These are phyloP conservation scores for Schizopora paradoxa DNA, from an alignment of 1,284 basidiomycete species.

Conservation along the genomic window DNA sequence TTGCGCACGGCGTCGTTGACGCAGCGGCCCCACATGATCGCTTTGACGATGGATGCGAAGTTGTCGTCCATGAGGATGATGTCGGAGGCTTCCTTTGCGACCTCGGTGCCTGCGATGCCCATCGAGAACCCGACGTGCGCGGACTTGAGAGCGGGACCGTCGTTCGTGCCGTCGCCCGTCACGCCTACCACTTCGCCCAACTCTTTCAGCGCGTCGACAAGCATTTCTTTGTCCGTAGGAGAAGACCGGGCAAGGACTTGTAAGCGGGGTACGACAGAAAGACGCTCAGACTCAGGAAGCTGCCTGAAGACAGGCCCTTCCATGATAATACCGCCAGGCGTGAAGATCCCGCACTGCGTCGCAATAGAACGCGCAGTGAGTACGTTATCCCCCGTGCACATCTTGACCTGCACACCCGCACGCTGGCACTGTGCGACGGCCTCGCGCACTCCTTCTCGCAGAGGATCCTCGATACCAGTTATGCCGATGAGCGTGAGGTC, in stretches of 20 bases:
- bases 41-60: slow-evolving; percentile 92
- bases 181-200: slow-evolving; percentile 95
- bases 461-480: slow-evolving; percentile 93
- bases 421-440: slow-evolving; percentile 83
- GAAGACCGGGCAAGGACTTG: slow-evolving; percentile 92
- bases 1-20: slow-evolving; percentile 97
- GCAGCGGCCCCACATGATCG: slow-evolving; percentile 98
- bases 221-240: slow-evolving; percentile 92
- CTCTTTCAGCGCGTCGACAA: slow-evolving; percentile 85
- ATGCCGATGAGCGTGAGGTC: slow-evolving; percentile 86
- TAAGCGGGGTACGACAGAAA: slow-evolving; percentile 63
- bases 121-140: slow-evolving; percentile 95
- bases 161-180: slow-evolving; percentile 98
- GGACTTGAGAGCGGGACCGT: slow-evolving; percentile 94
- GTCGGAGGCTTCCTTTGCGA: slow-evolving; percentile 98
- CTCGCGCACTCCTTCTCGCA: slow-evolving; percentile 84
- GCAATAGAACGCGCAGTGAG: slow-evolving; percentile 93
- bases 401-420: slow-evolving; percentile 95
- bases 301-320: slow-evolving; percentile 82
- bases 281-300: slow-evolving; percentile 48
- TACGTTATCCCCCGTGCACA: slow-evolving; percentile 98
- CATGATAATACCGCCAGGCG: slow-evolving; percentile 91
- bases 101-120: slow-evolving; percentile 98
- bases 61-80: slow-evolving; percentile 99
- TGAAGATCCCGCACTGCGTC: slow-evolving; percentile 92